phyloP scores from a whole-genome alignment of 768 basidiomycete genomes.

The Pulveroboletus sp. region DNA sequence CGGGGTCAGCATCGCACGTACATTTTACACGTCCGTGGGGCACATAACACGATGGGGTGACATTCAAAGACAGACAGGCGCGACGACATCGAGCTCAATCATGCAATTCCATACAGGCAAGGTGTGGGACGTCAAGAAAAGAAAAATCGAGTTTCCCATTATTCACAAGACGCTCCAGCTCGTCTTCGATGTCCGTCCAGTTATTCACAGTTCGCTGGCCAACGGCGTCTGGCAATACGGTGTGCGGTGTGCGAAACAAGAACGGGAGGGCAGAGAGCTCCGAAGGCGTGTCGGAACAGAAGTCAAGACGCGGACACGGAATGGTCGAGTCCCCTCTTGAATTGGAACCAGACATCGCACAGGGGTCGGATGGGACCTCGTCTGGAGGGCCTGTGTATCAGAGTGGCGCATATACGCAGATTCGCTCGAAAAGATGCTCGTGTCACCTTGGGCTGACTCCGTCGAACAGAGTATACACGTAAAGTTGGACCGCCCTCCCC shows the following conservation, averaged over 20 bases:
- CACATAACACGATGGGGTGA: neutral
- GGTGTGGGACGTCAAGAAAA: conserved; percentile 18
- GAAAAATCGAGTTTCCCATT: conserved; percentile 26
- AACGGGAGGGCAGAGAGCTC: conserved; percentile 31
- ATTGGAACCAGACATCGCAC: neutral
- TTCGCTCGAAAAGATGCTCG: neutral
- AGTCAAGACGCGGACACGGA: conserved; percentile 8
- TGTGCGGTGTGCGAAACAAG: conserved; percentile 22
- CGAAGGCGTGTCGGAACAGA: conserved; percentile 8
- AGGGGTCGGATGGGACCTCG: neutral
- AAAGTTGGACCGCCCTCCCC: conserved; percentile 7
- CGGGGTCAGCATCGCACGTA: neutral
- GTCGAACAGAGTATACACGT: conserved; percentile 21
- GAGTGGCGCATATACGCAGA: conserved; percentile 19
- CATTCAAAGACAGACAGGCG: conserved; percentile 1
- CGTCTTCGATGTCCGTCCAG: conserved; percentile 20
- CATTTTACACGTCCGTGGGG: neutral
- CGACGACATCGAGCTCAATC: conserved; percentile 3
- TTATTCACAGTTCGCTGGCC: neutral
- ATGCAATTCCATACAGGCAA: conserved; percentile 12
- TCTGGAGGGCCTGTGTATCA: conserved; percentile 12
- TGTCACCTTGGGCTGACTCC: conserved; percentile 19
- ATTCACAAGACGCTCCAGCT: conserved; percentile 17
- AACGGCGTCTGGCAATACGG: neutral
- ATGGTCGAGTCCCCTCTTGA: neutral